Evolutionary conservation across 768 basidiomycete genomes (phyloP).

Genomic region (Tulasnella sp.): DNA sequence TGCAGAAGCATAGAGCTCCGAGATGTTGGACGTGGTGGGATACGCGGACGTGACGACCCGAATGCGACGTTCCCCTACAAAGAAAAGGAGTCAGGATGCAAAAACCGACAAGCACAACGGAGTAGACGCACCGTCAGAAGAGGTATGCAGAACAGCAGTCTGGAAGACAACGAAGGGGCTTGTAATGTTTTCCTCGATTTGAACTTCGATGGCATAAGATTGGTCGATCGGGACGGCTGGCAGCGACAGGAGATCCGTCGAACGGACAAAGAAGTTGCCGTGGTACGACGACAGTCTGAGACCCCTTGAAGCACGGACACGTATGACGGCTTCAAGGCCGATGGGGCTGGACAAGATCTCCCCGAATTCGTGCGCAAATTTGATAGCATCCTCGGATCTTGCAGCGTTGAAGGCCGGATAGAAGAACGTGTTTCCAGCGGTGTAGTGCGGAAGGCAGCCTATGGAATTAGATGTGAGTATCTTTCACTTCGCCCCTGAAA

Average conservation of each 20-base stretch:
- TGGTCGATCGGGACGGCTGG: constrained; percentile 95
- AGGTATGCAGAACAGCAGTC: constrained; percentile 89
- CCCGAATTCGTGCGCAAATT: constrained; percentile 97
- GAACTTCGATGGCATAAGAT: constrained; percentile 90
- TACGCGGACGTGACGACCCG: constrained; percentile 82
- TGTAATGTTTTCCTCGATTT: constrained; percentile 90
- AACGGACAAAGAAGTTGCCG: constrained; percentile 97
- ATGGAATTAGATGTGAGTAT: too few species aligned
- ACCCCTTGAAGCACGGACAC: constrained; percentile 95
- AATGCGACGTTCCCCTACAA: constrained; percentile 70
- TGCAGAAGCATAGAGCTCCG: constrained; percentile 82
- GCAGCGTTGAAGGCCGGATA: constrained; percentile 97
- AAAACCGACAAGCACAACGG: background rate
- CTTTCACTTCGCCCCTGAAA: too few species aligned
- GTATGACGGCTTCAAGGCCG: constrained; percentile 94
- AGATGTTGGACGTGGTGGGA: constrained; percentile 79
- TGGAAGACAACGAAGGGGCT: constrained; percentile 89
- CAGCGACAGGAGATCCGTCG: constrained; percentile 92
- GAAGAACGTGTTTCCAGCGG: constrained; percentile 95
- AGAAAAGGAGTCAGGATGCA: background rate
- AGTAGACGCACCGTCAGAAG: constrained; percentile 61
- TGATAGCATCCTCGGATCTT: constrained; percentile 90
- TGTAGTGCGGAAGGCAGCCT: constrained; percentile 94
- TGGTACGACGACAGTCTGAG: constrained; percentile 96
- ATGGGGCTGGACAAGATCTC: constrained; percentile 88